Evolutionary conservation across 176 grass and related monocot species (phyloP), one percentile per base, ranked within the genome.

Genomic region (Panicum miliaceum): DNA sequence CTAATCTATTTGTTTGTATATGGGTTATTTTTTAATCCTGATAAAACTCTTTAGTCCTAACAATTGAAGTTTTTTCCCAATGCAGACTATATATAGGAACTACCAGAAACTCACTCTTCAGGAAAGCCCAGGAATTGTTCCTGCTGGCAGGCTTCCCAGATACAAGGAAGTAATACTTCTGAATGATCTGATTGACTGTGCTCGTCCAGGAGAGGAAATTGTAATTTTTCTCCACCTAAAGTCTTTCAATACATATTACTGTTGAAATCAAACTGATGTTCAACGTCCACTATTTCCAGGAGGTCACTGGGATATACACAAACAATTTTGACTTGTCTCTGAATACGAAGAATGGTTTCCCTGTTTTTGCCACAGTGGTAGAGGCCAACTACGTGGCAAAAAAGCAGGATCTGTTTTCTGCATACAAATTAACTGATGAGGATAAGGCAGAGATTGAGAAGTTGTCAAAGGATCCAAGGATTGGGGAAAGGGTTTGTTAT

Each of bases 261-360:
- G 27, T 76, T 16, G 77, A 47, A 51, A 88, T 3, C 5, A 62
- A 13, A 60, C 61, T 27, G 57, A 88, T 70, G 68, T 54, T 42
- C 8, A 61, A 41, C 61, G 2, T 13, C 75, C 69, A 14, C 35
- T 20, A 57, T 89, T 84, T 91, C 62, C 89, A 99, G 96, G 96
- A 99, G 86, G 93, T 99, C 77, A 99, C 93, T 6, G 96, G 96
- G 76, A 92, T 96, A 85, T 99, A 99, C 81, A 99, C 96, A 4
- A 99, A 99, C 75, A 99, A 99, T 81, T 99, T 99, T 87, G 96
- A 99, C 88, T 75, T 99, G 64, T 99, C 93, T 42, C 81, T 99
- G 63, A 99, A 99, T 80, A 99, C 96, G 42, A 99, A 99, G 85
- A 99, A 99, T 87, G 96, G 96, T 65, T 99, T 99, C 84, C 96